phyloP scores from a whole-genome alignment of 176 grass and related monocot genomes.

The Pharus latifolius region DNA sequence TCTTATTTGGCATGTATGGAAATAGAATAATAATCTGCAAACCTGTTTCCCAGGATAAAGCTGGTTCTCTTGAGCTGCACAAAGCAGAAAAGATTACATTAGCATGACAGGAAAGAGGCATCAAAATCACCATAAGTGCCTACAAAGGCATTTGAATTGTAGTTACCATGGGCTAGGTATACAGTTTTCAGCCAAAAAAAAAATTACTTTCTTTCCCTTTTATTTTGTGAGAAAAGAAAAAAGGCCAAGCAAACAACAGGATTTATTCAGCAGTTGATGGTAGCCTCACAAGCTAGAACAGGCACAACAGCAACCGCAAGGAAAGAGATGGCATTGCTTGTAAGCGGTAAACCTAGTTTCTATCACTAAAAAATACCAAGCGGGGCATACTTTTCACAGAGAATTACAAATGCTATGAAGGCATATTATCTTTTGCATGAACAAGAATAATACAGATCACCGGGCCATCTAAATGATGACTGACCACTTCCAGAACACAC shows the following conservation, averaged over 20 bases:
- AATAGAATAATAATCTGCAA: not conserved
- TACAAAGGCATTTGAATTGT: not conserved
- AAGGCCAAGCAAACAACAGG: too few species aligned
- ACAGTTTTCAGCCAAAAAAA: not conserved
- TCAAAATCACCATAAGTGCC: not conserved
- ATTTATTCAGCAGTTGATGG: not conserved
- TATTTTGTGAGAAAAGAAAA: not conserved
- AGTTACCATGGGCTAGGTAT: not conserved
- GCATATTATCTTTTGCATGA: not conserved
- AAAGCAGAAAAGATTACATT: slow-evolving; percentile 11
- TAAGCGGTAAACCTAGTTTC: not conserved
- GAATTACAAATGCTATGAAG: not conserved
- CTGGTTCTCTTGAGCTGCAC: slow-evolving; percentile 21
- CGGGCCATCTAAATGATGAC: not conserved
- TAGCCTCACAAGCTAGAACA: not conserved
- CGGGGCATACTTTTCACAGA: not conserved
- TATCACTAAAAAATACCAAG: not conserved
- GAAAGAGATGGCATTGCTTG: not conserved
- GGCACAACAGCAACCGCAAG: not conserved
- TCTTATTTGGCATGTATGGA: too few species aligned
- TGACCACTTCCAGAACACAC: not conserved
- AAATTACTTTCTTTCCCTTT: not conserved
- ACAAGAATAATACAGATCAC: not conserved
- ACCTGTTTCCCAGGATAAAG: slow-evolving; percentile 3
- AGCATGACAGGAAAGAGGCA: not conserved